Evolutionary conservation across 495 filamentous ascomycete genomes (phyloP), one percentile per base, ranked within the genome.

Genomic region (Pyronema domesticum): DNA sequence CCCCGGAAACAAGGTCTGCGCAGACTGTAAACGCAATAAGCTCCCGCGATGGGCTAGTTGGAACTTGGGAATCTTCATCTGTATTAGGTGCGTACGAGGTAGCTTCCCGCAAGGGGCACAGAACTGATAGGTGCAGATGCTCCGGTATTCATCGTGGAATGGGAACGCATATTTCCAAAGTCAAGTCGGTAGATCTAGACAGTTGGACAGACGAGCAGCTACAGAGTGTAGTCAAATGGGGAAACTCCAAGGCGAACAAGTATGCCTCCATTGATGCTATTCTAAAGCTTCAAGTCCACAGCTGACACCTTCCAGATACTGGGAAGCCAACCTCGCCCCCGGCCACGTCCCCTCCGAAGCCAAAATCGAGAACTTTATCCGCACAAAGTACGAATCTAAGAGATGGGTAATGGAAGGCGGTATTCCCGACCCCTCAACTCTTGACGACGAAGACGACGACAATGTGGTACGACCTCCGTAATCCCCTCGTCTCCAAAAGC

Each of bases 351-450:
- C 91, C 0, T 89, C 89, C n/a, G 89, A 96, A 71, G 76, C 85
- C 80, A 98, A 98, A 73, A 96, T 98, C 58, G 91, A 96, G 74
- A 98, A 95, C 69, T 98, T 98, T 60, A 95, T 98, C 57, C 79
- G 93, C 43, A 98, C 91, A 37, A 98, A 98, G 69, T 98, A 98
- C 68, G 91, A 98, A 62, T 82, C 86, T 7, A 96, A 94, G 73
- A 75, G 93, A 69, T 98, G 91, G 91, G 85, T 88, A 1, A 95
- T 95, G 89, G 93, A 98, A 55, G 91, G 93, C 3, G 77, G 75
- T 9, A 88, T 95, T 69, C 93, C 93, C 7, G 86, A 95, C 62
- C 93, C 93, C 18, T 73, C 83, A 0, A 86, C 81, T n/a, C 69
- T 98, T 52, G 83, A 88, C 64, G 80, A 73, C 34, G 86, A 83